These are phyloP conservation scores for Colletotrichum spinosum DNA, from an alignment of 2,329 filamentous ascomycete species.

Conservation along the genomic window DNA sequence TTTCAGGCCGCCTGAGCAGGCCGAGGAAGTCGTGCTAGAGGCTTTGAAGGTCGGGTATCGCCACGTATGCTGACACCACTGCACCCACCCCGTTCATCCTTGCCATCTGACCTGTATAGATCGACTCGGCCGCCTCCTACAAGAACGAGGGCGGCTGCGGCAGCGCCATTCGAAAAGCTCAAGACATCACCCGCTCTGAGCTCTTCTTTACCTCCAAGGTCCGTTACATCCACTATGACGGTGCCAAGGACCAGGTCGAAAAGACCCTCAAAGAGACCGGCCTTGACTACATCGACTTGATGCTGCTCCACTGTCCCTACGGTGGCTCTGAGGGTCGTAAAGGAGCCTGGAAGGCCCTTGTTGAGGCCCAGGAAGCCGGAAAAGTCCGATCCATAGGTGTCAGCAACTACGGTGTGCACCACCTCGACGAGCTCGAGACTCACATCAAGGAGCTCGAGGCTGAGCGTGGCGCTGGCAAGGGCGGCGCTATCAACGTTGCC, in stretches of 20 bases:
- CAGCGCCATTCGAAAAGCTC: slow-evolving; percentile 54
- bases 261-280: slow-evolving; percentile 71
- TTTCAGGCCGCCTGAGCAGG: slow-evolving; percentile 48
- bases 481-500: slow-evolving; percentile 82
- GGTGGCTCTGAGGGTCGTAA: slow-evolving; percentile 67
- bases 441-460: slow-evolving; percentile 71
- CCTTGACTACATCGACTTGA: slow-evolving; percentile 75
- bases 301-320: slow-evolving; percentile 72
- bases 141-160: slow-evolving; percentile 62
- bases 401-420: slow-evolving; percentile 74
- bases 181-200: slow-evolving; percentile 56
- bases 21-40: slow-evolving; percentile 54
- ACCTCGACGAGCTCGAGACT: slow-evolving; percentile 69
- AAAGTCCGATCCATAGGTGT: slow-evolving; percentile 72
- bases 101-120: slow-evolving; percentile 44
- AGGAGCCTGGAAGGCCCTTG: slow-evolving; percentile 71
- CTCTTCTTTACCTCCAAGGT: slow-evolving; percentile 70
- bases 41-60: slow-evolving; percentile 65
- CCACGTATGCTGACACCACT: slow-evolving; percentile 52
- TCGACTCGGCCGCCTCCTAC: slow-evolving; percentile 66
- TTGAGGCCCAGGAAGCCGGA: slow-evolving; percentile 71
- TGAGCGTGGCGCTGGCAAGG: slow-evolving; percentile 72
- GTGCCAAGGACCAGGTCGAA: slow-evolving; percentile 72
- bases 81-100: not conserved
- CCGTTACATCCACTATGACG: slow-evolving; percentile 65